Evolutionary conservation across 805 yeast genomes (phyloP).

Genomic region (Ogataea ganodermae): DNA sequence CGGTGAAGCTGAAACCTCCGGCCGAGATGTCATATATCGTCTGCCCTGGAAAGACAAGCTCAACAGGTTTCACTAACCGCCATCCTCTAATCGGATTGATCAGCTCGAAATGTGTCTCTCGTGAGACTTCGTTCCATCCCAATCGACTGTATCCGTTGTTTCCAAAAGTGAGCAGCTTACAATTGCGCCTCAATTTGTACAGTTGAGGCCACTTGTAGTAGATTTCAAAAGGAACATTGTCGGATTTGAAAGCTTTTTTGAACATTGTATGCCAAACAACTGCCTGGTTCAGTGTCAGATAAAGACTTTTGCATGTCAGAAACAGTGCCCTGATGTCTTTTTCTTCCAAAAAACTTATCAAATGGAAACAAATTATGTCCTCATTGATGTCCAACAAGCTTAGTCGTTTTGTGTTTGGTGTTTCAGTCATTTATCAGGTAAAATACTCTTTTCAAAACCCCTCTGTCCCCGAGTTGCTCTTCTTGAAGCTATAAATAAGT

Average conservation of each 20-base stretch:
- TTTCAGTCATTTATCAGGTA: not conserved
- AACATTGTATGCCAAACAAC: conserved; percentile 48
- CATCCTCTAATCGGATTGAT: conserved; percentile 13
- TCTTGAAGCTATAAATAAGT: not conserved
- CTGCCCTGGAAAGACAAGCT: conserved; percentile 35
- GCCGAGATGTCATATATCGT: conserved; percentile 51
- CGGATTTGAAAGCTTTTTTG: conserved; percentile 45
- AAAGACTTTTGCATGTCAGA: conserved; percentile 40
- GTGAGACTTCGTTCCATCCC: conserved; percentile 35
- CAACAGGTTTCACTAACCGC: conserved; percentile 16
- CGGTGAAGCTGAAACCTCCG: conserved; percentile 66
- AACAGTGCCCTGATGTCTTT: conserved; percentile 45
- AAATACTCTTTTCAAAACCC: no score
- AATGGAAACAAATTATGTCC: conserved; percentile 42
- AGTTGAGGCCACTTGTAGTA: conserved; percentile 52
- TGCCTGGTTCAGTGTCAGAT: conserved; percentile 39
- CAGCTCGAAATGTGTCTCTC: conserved; percentile 20
- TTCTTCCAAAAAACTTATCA: conserved; percentile 38
- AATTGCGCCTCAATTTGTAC: conserved; percentile 42
- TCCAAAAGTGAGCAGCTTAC: conserved; percentile 54
- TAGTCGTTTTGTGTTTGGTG: not conserved
- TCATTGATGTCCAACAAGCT: conserved; percentile 36
- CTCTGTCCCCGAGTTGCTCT: no score
- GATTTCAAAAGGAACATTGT: conserved; percentile 43
- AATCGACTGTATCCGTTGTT: conserved; percentile 46